These are phyloP conservation scores for Fennellomyces sp. DNA, from an alignment of 371 early-diverging fungal species.

Conservation along the genomic window DNA sequence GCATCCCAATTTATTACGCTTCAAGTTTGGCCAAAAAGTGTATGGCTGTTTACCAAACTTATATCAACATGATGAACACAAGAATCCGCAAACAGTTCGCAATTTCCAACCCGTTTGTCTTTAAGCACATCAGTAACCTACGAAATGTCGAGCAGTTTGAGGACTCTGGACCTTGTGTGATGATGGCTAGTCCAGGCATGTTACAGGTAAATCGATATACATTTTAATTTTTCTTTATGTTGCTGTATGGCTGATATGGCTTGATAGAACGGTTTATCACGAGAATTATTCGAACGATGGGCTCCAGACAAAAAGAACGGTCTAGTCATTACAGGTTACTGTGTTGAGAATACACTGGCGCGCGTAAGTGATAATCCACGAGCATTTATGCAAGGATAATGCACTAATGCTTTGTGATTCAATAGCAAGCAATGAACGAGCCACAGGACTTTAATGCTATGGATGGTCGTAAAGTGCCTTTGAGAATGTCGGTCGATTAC, in stretches of 20 bases:
- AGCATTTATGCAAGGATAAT: too few species aligned
- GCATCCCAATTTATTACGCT: slow-evolving; percentile 98
- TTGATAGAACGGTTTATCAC: slow-evolving; percentile 88
- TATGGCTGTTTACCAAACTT: slow-evolving; percentile 99
- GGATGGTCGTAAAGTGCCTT: slow-evolving; percentile 88
- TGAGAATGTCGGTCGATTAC: slow-evolving; percentile 94
- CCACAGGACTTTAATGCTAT: slow-evolving; percentile 92
- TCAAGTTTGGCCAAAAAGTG: slow-evolving; percentile 98
- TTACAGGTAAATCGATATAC: slow-evolving; percentile 79
- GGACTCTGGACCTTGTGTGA: slow-evolving; percentile 99
- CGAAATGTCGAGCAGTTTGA: slow-evolving; percentile 95
- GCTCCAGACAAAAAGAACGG: slow-evolving; percentile 96
- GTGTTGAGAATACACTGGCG: slow-evolving; percentile 99
- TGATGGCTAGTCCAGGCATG: slow-evolving; percentile 99
- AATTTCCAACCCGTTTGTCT: slow-evolving; percentile 96
- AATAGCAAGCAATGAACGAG: slow-evolving; percentile 87
- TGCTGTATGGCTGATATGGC: background rate
- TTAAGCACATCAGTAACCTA: slow-evolving; percentile 96
- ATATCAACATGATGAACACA: slow-evolving; percentile 99
- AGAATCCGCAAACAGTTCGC: slow-evolving; percentile 93
- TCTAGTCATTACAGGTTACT: slow-evolving; percentile 98
- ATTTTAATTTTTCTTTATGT: background rate
- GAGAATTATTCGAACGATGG: slow-evolving; percentile 99
- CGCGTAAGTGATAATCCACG: slow-evolving; percentile 71
- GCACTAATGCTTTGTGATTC: background rate